Evolutionary conservation across 2,329 filamentous ascomycete species (phyloP), one percentile per base, ranked within the genome.

Genomic region (Sclerotinia nivalis): DNA sequence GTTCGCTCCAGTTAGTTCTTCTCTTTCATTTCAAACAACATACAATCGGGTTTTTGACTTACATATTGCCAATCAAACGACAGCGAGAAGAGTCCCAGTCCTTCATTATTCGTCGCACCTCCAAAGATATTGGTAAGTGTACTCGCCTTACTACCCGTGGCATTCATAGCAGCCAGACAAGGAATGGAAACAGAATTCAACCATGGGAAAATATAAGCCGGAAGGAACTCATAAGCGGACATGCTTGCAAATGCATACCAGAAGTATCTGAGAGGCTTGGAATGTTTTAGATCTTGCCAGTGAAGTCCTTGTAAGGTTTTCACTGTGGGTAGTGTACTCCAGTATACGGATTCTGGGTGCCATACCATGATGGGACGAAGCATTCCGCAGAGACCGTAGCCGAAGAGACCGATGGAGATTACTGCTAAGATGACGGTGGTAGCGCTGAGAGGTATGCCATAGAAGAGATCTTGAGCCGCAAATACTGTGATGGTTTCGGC

Each of bases 281-380:
- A 81, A 1, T 80, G 80, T 49, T 81, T 80, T 0, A 76, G 52
- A 50, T 79, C 79, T 67, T 81, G 76, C 64, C 77, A 76, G 67
- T 83, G 82, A 52, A 83, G 75, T 22, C 78, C 79, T 70, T 83
- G 80, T 22, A 83, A 76, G 54, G 82, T 74, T 15, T 78, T 79
- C n/a, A 77, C 78, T 40, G 80, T 76, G 0, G 81, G 81, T 22
- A 83, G 73, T 28, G 78, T 79, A 69, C 78, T 76, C 22, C 83
- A 83, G 79, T 80, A 84, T n/a, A 84, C 73, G 77, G 86, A 84
- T 69, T 82, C 82, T 22, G 82, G 84, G 0, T 84, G 83, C 70
- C 83, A 82, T 0, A 86, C 79, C 13, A 85, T 74, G 4, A 82
- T 78, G 28, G 80, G 78, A 18, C 84, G 80, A 73, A 86, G 75